phyloP scores from a whole-genome alignment of 768 basidiomycete species.

The Phylloporus sp. region DNA sequence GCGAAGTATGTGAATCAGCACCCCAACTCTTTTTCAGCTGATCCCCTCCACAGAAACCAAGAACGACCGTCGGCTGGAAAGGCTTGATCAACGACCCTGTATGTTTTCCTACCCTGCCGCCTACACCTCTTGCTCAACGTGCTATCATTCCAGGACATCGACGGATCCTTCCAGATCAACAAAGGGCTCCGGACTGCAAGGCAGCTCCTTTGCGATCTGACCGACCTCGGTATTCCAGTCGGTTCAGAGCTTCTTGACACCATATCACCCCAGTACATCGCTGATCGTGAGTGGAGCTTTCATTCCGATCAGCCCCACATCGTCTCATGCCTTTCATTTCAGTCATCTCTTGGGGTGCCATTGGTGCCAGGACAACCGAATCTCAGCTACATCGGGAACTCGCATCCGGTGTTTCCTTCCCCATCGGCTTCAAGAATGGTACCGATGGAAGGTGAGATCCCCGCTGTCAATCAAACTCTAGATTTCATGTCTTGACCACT shows the following conservation, averaged over 20 bases:
- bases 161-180: conserved; percentile 94
- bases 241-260: conserved; percentile 92
- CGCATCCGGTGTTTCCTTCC: conserved; percentile 94
- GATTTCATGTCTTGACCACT: conserved; percentile 1
- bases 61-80: conserved; percentile 98
- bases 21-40: not conserved
- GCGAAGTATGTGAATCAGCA: conserved; percentile 33
- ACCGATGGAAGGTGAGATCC: conserved; percentile 77
- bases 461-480: not conserved
- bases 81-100: conserved; percentile 88
- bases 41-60: conserved; percentile 65
- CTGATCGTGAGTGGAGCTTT: conserved; percentile 52
- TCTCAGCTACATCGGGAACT: conserved; percentile 96
- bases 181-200: conserved; percentile 89
- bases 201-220: conserved; percentile 88
- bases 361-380: conserved; percentile 96
- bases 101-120: not conserved
- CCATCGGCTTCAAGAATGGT: conserved; percentile 99
- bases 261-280: conserved; percentile 77
- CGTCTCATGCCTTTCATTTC: conserved; percentile 1
- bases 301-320: not conserved
- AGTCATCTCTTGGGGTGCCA: conserved; percentile 91
- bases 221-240: conserved; percentile 84
- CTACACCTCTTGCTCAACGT: not conserved
- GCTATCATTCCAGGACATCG: conserved; percentile 53